These are phyloP conservation scores for Aspergillus affinis DNA, from an alignment of 495 filamentous ascomycete species.

Conservation along the genomic window DNA sequence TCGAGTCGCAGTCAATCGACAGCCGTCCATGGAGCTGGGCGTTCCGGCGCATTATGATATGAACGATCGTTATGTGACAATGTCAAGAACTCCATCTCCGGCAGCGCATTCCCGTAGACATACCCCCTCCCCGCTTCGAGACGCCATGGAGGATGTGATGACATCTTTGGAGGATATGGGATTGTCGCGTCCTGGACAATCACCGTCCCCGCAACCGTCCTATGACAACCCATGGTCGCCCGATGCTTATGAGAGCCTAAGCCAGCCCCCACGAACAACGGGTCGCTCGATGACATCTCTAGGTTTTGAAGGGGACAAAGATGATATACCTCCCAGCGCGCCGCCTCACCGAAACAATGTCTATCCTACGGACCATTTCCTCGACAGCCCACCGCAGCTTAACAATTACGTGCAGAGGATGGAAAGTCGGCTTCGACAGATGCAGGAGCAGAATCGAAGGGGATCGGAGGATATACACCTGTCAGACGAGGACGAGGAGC, in stretches of 20 bases:
- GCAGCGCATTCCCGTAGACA: constrained; percentile 65
- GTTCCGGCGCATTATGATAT: constrained; percentile 45
- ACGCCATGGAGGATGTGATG: constrained; percentile 99
- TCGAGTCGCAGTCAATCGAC: constrained; percentile 33
- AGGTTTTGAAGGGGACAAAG: constrained; percentile 60
- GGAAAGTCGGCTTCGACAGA: constrained; percentile 73
- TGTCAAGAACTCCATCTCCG: constrained; percentile 60
- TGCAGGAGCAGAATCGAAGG: constrained; percentile 61
- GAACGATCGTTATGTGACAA: constrained; percentile 48
- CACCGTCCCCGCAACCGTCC: constrained; percentile 49
- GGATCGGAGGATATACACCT: constrained; percentile 35
- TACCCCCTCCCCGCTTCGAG: constrained; percentile 86
- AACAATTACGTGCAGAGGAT: constrained; percentile 86
- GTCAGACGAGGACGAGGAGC: constrained; percentile 50
- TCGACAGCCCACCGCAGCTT: constrained; percentile 65
- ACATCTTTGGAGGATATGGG: constrained; percentile 91
- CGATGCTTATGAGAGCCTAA: constrained; percentile 73
- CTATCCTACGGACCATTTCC: constrained; percentile 45
- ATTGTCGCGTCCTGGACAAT: constrained; percentile 51
- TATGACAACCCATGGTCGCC: constrained; percentile 85
- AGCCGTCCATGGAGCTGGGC: constrained; percentile 26
- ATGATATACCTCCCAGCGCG: constrained; percentile 39
- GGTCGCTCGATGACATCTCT: constrained; percentile 69
- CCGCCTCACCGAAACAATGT: constrained; percentile 36
- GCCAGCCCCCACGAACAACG: constrained; percentile 26